phyloP scores from a whole-genome alignment of 371 early-diverging fungal species.

The Apophysomyces trapeziformis region DNA sequence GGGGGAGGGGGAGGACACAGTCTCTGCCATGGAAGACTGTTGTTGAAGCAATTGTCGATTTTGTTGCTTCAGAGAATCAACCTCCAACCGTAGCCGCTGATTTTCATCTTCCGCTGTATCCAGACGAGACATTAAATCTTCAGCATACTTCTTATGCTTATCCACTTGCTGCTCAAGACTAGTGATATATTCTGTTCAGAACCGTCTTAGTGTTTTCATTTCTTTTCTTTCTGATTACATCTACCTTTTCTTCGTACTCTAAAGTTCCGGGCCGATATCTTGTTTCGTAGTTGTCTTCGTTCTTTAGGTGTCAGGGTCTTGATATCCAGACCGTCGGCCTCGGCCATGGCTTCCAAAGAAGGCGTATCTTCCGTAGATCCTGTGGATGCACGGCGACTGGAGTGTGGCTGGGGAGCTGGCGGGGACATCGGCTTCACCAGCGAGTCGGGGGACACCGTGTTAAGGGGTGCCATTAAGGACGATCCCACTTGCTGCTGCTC shows the following conservation, averaged over 20 bases:
- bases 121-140: constrained; percentile 46
- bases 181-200: constrained; percentile 14
- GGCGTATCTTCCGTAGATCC: constrained; percentile 20
- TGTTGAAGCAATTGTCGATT: constrained; percentile 20
- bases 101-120: constrained; percentile 56
- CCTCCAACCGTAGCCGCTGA: constrained; percentile 50
- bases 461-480: neutral
- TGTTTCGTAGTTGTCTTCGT: constrained; percentile 84
- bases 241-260: constrained; percentile 83
- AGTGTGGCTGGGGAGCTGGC: neutral
- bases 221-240: neutral
- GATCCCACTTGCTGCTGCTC: constrained; percentile 21
- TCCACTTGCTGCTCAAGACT: constrained; percentile 15
- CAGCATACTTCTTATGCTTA: constrained; percentile 38
- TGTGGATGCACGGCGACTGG: neutral
- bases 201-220: neutral
- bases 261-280: constrained; percentile 85
- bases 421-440: neutral
- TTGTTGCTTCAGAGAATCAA: constrained; percentile 39
- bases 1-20: neutral
- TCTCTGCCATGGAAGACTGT: constrained; percentile 3
- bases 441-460: constrained; percentile 1
- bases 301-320: constrained; percentile 73
- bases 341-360: constrained; percentile 30
- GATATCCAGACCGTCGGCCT: constrained; percentile 17